Conservation (phyloP, 2,329 filamentous ascomycete genomes). For the Ophioceras dolichostomum region DNA sequence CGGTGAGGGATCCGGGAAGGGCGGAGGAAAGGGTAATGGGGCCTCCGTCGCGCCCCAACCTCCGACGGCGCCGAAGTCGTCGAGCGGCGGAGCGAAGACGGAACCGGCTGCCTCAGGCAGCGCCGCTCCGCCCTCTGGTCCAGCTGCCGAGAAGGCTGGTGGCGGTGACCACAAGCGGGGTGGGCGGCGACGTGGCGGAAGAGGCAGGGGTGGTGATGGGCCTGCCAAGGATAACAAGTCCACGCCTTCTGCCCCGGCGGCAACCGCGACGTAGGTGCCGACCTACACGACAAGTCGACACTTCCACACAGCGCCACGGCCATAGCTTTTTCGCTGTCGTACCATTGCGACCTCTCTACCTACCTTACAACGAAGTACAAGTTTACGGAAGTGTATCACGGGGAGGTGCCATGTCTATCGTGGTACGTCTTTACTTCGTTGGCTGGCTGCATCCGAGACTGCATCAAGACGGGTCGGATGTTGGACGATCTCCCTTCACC, state of each 20-base stretch:
- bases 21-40: no score
- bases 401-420: no score
- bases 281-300: no score
- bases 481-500: no score
- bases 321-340: no score
- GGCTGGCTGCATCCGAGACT: no score
- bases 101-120: background rate
- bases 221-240: background rate
- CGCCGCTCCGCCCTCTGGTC: background rate
- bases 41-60: no score
- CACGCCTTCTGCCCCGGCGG: background rate
- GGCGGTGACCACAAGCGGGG: slow-evolving; percentile 7
- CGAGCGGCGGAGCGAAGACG: background rate
- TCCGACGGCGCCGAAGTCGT: background rate
- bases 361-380: background rate
- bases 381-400: background rate
- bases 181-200: slow-evolving; percentile 7
- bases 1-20: background rate
- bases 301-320: no score
- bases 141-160: background rate
- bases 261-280: background rate
- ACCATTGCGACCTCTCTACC: background rate
- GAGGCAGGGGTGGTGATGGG: slow-evolving; percentile 7
- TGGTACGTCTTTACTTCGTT: no score
- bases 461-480: no score